Percentiles rank a stretch among this genome's conserved stretches.
Evolutionary conservation across 2,329 filamentous ascomycete genomes (phyloP).

Genomic region (Phialophora tarda): DNA sequence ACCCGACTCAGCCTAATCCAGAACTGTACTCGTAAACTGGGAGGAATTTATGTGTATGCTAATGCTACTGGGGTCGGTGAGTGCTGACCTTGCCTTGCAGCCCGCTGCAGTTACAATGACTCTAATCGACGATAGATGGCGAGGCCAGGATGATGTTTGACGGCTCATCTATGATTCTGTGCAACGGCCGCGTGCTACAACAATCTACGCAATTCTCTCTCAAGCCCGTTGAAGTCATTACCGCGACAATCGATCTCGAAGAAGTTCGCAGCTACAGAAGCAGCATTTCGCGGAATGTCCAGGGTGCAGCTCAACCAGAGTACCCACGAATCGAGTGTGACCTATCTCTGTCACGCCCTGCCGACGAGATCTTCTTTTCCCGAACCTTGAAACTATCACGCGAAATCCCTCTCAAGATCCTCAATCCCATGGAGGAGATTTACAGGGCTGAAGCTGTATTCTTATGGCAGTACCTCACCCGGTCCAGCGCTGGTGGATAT

Average conservation of each 20-base stretch:
- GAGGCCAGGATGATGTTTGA: conserved; percentile 36
- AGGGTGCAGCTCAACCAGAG: conserved; percentile 45
- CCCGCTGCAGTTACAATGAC: background rate
- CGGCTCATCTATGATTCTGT: conserved; percentile 38
- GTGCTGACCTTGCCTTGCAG: background rate
- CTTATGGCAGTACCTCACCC: conserved; percentile 54
- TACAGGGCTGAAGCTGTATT: conserved; percentile 52
- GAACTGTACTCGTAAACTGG: conserved; percentile 61
- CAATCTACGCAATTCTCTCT: conserved; percentile 31
- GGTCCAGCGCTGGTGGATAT: conserved; percentile 46
- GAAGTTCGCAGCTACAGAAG: conserved; percentile 65
- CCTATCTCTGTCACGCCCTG: conserved; percentile 44
- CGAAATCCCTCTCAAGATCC: conserved; percentile 58
- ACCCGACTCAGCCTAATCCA: conserved; percentile 68
- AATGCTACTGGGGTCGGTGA: conserved; percentile 57
- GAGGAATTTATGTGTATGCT: conserved; percentile 62
- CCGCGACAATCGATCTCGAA: conserved; percentile 72
- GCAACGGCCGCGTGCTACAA: conserved; percentile 41
- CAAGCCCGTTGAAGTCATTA: conserved; percentile 67
- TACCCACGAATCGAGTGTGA: conserved; percentile 56
- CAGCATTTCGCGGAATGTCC: conserved; percentile 47
- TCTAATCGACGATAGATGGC: conserved; percentile 18
- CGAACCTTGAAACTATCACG: conserved; percentile 50
- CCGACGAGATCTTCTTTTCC: conserved; percentile 43
- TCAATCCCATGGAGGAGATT: conserved; percentile 71